phyloP scores from a whole-genome alignment of 441 rosid genomes.

The Croton setiger region DNA sequence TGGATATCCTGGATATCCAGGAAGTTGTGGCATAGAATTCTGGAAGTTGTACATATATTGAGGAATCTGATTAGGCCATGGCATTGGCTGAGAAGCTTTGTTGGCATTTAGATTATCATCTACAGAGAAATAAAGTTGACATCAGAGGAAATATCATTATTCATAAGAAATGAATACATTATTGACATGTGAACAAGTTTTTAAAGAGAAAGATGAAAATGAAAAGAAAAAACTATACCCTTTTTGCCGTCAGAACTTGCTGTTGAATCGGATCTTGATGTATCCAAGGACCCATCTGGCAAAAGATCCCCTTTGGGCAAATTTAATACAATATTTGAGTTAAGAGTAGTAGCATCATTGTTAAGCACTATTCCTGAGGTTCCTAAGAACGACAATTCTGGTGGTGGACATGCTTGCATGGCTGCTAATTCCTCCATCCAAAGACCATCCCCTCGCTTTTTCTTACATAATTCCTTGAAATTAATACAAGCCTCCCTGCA shows the following conservation, averaged over 20 bases:
- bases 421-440: slow-evolving; percentile 90
- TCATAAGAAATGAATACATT: neutral
- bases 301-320: slow-evolving; percentile 26
- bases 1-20: slow-evolving; percentile 71
- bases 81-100: slow-evolving; percentile 50
- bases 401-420: slow-evolving; percentile 58
- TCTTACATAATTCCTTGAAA: slow-evolving; percentile 71
- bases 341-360: slow-evolving; percentile 38
- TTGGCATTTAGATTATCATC: slow-evolving; percentile 40
- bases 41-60: slow-evolving; percentile 54
- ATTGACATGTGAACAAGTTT: neutral
- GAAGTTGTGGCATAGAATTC: slow-evolving; percentile 40
- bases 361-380: slow-evolving; percentile 60
- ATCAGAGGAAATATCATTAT: slow-evolving; percentile 17
- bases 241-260: slow-evolving; percentile 41
- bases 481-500: slow-evolving; percentile 68
- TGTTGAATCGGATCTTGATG: slow-evolving; percentile 34
- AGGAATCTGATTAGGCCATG: slow-evolving; percentile 71
- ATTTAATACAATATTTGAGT: slow-evolving; percentile 27
- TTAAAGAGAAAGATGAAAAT: neutral
- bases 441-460: slow-evolving; percentile 69
- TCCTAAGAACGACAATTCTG: slow-evolving; percentile 48
- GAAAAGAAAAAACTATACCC: slow-evolving; percentile 35
- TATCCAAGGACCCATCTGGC: slow-evolving; percentile 35
- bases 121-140: slow-evolving; percentile 27